Evolutionary conservation across 441 rosid genomes (phyloP), one percentile per base, ranked within the genome.

Genomic region (Capsella rubella): DNA sequence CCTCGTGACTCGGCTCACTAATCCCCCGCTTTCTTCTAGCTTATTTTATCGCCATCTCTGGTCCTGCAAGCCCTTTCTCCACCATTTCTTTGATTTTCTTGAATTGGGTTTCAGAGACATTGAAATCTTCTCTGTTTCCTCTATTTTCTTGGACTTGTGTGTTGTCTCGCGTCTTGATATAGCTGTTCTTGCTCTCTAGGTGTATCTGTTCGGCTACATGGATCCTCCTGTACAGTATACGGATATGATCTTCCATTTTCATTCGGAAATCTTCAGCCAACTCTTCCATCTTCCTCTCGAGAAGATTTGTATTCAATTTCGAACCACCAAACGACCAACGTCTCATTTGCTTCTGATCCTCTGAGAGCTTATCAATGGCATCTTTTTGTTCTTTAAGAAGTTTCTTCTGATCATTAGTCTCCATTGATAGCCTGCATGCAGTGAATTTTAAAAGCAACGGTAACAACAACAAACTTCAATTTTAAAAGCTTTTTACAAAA

Each of bases 161-260:
- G 1, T 81, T 71, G 46, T 73, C 85, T 29, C 73, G 64, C 1
- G 60, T 69, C 43, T 58, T 76, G 81, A 59, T 79, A 72, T 73
- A 79, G 61, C 50, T 31, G 2, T 84, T 88, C 68, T 78, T 91
- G 70, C 80, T 87, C 78, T 89, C 94, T 10, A 58, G 46, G 58
- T 91, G 96, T 15, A 86, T 75, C 15, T 87, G 89, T 80, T 93
- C 94, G 1, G 93, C 85, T 31, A 87, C 91, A 43, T 73, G 80
- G 71, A 90, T 87, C 59, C 95, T 85, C 45, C 74, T 86, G 65
- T 71, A 31, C 57, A 93, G 63, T 14, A 89, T 34, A 0, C 87
- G 84, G 28, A 89, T 81, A 21, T 84, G 85, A 65, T 88, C 90
- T 64, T 90, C 95, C 42, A 82, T 71, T 69, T 78, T 84, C 89